A percentile compares a stretch with the other conserved stretches of the same genome.
phyloP scores from a whole-genome alignment of 2,329 filamentous ascomycete genomes.

The Tolypocladium tundrense region DNA sequence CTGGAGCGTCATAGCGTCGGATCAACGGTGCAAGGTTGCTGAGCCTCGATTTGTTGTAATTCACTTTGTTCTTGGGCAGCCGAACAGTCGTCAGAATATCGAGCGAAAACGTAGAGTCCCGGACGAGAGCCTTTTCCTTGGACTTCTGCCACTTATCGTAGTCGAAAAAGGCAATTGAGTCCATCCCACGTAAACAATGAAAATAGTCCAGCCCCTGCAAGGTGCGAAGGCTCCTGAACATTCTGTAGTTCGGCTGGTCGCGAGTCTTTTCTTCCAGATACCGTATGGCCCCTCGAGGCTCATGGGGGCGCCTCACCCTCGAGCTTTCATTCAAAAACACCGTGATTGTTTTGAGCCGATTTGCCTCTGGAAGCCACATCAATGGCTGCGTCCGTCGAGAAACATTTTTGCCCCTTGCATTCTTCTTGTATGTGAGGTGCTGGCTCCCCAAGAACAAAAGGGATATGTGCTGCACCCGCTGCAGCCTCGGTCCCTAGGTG shows the following conservation, averaged over 20 bases:
- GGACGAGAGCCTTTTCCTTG: conserved; percentile 5
- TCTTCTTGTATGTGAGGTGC: conserved; percentile 11
- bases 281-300: conserved; percentile 12
- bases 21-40: conserved; percentile 12
- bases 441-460: conserved; percentile 8
- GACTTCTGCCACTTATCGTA: conserved; percentile 14
- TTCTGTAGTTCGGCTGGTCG: conserved; percentile 29
- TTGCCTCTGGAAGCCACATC: conserved; percentile 22
- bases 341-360: conserved; percentile 28
- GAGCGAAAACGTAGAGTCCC: conserved; percentile 18
- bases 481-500: conserved; percentile 18
- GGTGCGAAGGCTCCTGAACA: conserved; percentile 23
- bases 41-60: conserved; percentile 7
- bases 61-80: conserved; percentile 6
- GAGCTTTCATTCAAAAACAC: conserved; percentile 30
- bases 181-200: conserved; percentile 31
- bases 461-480: conserved; percentile 34
- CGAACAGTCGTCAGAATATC: conserved; percentile 15
- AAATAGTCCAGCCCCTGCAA: conserved; percentile 36
- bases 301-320: conserved; percentile 26
- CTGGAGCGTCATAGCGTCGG: background rate
- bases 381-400: conserved; percentile 29
- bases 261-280: conserved; percentile 19
- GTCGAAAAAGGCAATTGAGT: conserved; percentile 34
- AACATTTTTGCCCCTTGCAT: conserved; percentile 6